Evolutionary conservation across 2,329 filamentous ascomycete species (phyloP).

Genomic region (Fusarium chlamydosporum): DNA sequence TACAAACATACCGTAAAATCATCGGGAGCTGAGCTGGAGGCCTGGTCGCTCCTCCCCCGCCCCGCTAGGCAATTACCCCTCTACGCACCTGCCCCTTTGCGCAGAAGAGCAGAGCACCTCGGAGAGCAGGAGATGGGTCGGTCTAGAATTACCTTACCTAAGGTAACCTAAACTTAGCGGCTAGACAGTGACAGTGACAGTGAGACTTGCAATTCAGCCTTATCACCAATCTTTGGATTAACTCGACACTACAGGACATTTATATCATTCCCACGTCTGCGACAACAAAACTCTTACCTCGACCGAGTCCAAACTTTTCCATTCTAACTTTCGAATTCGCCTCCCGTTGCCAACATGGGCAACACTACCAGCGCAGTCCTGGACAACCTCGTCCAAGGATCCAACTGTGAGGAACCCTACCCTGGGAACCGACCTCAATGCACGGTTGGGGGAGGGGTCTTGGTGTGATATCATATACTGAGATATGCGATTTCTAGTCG

Average conservation of each 20-base stretch:
- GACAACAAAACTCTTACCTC: neutral
- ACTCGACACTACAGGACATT: slow-evolving; percentile 22
- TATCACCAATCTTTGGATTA: slow-evolving; percentile 46
- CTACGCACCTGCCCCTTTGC: slow-evolving; percentile 43
- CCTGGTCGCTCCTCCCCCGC: slow-evolving; percentile 19
- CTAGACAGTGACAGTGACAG: slow-evolving; percentile 32
- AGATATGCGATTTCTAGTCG: slow-evolving; percentile 71
- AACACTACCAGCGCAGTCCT: slow-evolving; percentile 81
- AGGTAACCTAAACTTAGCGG: slow-evolving; percentile 39
- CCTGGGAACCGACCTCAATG: slow-evolving; percentile 14
- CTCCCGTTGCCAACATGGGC: slow-evolving; percentile 65
- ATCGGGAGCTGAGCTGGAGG: slow-evolving; percentile 8
- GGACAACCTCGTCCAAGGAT: slow-evolving; percentile 95
- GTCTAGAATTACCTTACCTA: slow-evolving; percentile 44
- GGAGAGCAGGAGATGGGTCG: neutral
- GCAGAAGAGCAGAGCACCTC: slow-evolving; percentile 24
- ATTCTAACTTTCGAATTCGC: slow-evolving; percentile 1
- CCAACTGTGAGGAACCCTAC: slow-evolving; percentile 79
- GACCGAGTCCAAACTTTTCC: neutral
- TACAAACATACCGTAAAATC: slow-evolving; percentile 5
- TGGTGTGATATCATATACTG: slow-evolving; percentile 32
- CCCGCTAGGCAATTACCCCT: slow-evolving; percentile 48
- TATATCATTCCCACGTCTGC: neutral
- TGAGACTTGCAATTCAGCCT: slow-evolving; percentile 48
- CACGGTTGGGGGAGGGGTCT: slow-evolving; percentile 20